Evolutionary conservation across 2,329 filamentous ascomycete species (phyloP).

Genomic region (Beauveria australis): DNA sequence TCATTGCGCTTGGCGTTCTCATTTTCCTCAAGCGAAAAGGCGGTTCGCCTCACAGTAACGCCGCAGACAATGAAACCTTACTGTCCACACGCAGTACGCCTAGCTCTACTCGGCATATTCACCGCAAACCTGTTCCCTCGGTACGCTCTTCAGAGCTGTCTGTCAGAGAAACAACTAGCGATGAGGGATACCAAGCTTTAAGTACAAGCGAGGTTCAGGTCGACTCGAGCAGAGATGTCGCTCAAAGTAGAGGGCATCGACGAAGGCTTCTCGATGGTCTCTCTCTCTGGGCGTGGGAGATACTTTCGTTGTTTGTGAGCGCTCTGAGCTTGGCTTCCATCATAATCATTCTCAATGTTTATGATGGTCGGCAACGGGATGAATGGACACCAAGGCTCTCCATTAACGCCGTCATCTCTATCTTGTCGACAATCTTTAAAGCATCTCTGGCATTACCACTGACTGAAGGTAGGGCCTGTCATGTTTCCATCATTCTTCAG

Average conservation of each 20-base stretch:
- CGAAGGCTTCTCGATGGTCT: background rate
- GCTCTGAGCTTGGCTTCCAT: constrained; percentile 1
- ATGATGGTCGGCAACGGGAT: background rate
- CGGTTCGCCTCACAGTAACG: background rate
- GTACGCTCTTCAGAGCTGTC: background rate
- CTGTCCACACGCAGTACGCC: background rate
- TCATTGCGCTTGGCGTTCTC: background rate
- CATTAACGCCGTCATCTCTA: background rate
- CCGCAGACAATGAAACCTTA: background rate
- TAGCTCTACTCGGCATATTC: background rate
- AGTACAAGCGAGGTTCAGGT: background rate
- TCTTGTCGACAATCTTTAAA: background rate
- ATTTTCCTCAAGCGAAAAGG: background rate
- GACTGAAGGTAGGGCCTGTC: background rate
- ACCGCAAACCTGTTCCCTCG: background rate
- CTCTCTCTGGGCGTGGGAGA: constrained; percentile 4
- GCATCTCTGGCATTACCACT: background rate
- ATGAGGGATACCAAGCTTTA: background rate
- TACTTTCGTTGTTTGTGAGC: background rate
- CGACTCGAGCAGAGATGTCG: background rate
- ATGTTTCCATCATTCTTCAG: background rate
- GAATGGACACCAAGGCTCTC: background rate
- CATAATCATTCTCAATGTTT: background rate
- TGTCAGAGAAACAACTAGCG: background rate
- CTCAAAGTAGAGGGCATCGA: background rate